These are phyloP conservation scores for Yarrowia divulgata DNA, from an alignment of 805 yeast species.

Conservation along the genomic window DNA sequence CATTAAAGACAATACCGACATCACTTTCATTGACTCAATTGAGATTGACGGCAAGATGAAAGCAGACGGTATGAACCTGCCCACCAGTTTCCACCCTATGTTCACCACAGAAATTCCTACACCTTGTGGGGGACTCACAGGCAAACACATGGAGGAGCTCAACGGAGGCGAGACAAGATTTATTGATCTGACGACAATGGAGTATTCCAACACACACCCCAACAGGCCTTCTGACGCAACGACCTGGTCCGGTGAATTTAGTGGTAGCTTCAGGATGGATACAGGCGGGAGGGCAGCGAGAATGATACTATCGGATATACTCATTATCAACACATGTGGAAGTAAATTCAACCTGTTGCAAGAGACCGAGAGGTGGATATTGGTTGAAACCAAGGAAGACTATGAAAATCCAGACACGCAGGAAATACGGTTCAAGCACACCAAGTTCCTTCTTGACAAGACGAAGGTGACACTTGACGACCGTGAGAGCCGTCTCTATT, in stretches of 20 bases:
- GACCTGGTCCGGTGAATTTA: neutral
- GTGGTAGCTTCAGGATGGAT: neutral
- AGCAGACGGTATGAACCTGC: neutral
- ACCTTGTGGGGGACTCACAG: neutral
- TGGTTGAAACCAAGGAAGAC: neutral
- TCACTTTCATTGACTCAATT: neutral
- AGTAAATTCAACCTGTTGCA: neutral
- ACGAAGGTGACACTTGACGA: neutral
- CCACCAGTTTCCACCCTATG: neutral
- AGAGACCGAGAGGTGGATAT: neutral
- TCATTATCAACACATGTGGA: neutral
- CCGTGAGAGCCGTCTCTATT: neutral
- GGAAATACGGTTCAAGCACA: neutral
- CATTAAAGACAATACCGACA: neutral
- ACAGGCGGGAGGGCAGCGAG: neutral
- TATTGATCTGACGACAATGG: slow-evolving; percentile 8
- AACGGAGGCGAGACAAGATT: neutral
- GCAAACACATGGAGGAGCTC: slow-evolving; percentile 4
- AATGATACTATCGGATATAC: neutral
- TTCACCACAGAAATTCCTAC: neutral
- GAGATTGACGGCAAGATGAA: slow-evolving; percentile 10
- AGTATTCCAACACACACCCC: neutral
- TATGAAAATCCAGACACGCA: neutral
- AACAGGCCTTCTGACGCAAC: neutral
- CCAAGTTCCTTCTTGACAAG: neutral